A percentile compares a stretch with the other conserved stretches of the same genome.
These are phyloP conservation scores for Hypoxylon sp. DNA, from an alignment of 2,329 filamentous ascomycete species.

Conservation along the genomic window DNA sequence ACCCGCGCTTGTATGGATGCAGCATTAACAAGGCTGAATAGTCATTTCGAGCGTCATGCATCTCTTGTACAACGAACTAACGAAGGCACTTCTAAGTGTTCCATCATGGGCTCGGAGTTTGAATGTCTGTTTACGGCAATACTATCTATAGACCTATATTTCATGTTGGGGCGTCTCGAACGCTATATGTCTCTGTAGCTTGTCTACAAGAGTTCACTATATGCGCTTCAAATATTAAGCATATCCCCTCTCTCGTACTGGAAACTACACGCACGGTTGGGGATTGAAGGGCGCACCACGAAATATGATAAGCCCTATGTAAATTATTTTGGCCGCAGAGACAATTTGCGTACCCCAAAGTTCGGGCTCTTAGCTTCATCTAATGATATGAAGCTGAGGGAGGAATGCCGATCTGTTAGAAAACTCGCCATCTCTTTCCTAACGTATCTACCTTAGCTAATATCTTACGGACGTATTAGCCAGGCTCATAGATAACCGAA, in stretches of 20 bases:
- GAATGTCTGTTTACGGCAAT: not conserved
- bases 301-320: constrained; percentile 20
- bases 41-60: not conserved
- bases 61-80: not conserved
- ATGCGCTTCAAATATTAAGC: not conserved
- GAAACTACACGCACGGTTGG: constrained; percentile 17
- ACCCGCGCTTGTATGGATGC: not conserved
- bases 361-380: not conserved
- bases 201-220: not conserved
- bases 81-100: not conserved
- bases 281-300: not conserved
- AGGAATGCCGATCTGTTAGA: not conserved
- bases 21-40: constrained; percentile 4
- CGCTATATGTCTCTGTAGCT: not conserved
- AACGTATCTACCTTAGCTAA: not conserved
- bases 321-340: not conserved
- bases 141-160: not conserved
- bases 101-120: not conserved
- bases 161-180: not conserved
- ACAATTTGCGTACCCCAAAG: not conserved
- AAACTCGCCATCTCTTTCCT: constrained; percentile 10
- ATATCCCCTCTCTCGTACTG: not conserved
- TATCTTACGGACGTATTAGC: constrained; percentile 11
- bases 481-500: not conserved
- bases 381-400: constrained; percentile 1